Conservation (phyloP, 1,139 yeast genomes). For the Casaregolazyma lundiana region DNA sequence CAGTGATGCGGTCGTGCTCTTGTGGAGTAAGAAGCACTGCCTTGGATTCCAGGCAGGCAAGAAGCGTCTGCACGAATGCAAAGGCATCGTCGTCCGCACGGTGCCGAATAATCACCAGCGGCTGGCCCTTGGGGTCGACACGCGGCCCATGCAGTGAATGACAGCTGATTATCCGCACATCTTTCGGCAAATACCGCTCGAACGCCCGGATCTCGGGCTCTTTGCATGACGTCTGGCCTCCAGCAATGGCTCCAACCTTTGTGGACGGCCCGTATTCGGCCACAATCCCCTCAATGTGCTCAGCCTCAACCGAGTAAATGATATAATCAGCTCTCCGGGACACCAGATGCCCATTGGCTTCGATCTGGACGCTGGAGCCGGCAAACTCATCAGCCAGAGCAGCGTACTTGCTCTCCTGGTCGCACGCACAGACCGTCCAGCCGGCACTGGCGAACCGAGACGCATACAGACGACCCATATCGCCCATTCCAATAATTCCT, state of each 20-base stretch:
- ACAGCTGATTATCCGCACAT: constrained; percentile 75
- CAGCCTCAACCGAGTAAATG: constrained; percentile 81
- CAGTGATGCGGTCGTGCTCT: constrained; percentile 91
- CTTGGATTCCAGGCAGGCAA: constrained; percentile 72
- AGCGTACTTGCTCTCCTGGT: constrained; percentile 63
- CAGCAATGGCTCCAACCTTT: constrained; percentile 82
- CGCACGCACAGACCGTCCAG: constrained; percentile 90
- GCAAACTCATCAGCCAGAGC: constrained; percentile 41
- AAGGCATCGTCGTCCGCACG: constrained; percentile 55
- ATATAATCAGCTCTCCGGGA: constrained; percentile 76
- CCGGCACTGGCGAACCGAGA: constrained; percentile 72
- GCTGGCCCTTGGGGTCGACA: constrained; percentile 86
- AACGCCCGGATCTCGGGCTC: constrained; percentile 86
- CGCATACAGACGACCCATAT: constrained; percentile 92
- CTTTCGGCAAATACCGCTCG: constrained; percentile 67
- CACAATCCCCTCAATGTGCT: constrained; percentile 67
- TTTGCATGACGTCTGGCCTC: constrained; percentile 98
- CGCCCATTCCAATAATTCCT: constrained; percentile 95
- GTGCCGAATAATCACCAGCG: constrained; percentile 79
- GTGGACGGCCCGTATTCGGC: constrained; percentile 78
- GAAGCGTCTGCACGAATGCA: constrained; percentile 55
- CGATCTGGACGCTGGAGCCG: constrained; percentile 47
- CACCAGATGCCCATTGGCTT: constrained; percentile 75
- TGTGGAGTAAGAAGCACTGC: constrained; percentile 72
- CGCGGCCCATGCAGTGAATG: constrained; percentile 95